Base-by-base conservation (phyloP, 2,329 filamentous ascomycete species). In the Dactylellina leptospora region DNA sequence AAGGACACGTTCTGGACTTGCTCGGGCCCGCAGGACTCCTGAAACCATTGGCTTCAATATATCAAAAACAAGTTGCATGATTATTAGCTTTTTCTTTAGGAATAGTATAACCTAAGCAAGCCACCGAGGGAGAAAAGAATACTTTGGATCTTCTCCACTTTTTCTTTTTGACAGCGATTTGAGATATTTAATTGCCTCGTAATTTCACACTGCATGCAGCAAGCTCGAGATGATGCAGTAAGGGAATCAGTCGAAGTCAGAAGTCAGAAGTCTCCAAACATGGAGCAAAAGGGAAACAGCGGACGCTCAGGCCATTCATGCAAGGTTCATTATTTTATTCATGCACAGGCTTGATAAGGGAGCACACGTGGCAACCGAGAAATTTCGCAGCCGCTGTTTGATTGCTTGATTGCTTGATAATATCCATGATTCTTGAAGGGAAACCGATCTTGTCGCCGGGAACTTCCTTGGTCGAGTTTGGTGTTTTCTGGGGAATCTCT, bases 301-400 rank as follows among this genome's bases (percentile, higher is more conserved):
- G 36, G 18, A 40, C 61, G 61, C 61, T 66, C 61, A 66, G 61
- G 51, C 55, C 54, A 23, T 48, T 53, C 13, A 33, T 33, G 30
- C 30, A 33, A 33, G 6, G 13, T 6, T 33, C 13, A 33, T n/a
- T n/a, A 33, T 33, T 33, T 6, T 33, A 33, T 33, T 6, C 13
- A 51, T 58, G 61, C 61, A 64, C 50, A 51, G 61, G 50, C n/a
- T 18, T 33, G 45, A 47, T 61, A 48, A 54, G 50, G 30, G 42
- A n/a, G 16, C 56, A 61, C 64, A 70, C 64, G 64, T 70, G 64
- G 64, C 64, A 70, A 50, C 64, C 64, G 56, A 50, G n/a, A 27
- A 28, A 45, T 18, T 38, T 18, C 13, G 20, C 30, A 36, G 30
- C n/a, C 30, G 30, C 36, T 11, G 11, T 33, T 33, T 33, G 36